Base-by-base conservation (phyloP, 148 eudicot species). In the Chenopodium berlandieri region DNA sequence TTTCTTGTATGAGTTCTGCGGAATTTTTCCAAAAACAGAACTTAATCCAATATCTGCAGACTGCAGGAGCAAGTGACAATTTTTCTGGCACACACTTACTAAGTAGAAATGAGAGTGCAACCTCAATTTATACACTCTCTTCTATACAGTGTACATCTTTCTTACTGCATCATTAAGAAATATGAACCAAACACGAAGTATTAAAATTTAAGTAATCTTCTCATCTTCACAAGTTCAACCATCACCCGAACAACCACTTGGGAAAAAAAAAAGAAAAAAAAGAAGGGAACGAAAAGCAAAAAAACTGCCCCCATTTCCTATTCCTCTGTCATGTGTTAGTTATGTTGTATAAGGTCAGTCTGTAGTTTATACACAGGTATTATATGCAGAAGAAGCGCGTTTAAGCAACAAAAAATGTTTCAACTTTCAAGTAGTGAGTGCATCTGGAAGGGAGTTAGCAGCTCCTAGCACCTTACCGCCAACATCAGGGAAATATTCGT, bases 381-480 rank as follows among this genome's bases (percentile, higher is more conserved):
- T 64, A 65, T 2, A 48, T 25, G 50, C 37, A 19, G 65, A 47
- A 48, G 4, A 19, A 47, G 80, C n/a, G 23, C 6, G 22, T 4
- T 46, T 69, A 69, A 68, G 76, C 62, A 9, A 34, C 34, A 47
- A 47, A 31, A 9, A 9, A 4, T 72, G 4, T 12, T 17, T 56
- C 16, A 20, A 56, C 5, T 56, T 56, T 80, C 70, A 90, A 64
- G 90, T 86, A 2, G 90, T 90, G n/a, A 88, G 89, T 20, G 89
- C 88, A 60, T 90, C 90, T n/a, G 90, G 92, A 79, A 88, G 85
- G n/a, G 86, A 56, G 76, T 85, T 72, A 70, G 81, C 84, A 30
- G 87, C 81, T 80, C 92, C 92, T 12, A 90, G 87, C 54, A 90
- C 81, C 88, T 86, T 88, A 83, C 92, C 92, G 25, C 90, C 92